These are phyloP conservation scores for Suillus luteus DNA, from an alignment of 768 basidiomycete species.

Conservation along the genomic window DNA sequence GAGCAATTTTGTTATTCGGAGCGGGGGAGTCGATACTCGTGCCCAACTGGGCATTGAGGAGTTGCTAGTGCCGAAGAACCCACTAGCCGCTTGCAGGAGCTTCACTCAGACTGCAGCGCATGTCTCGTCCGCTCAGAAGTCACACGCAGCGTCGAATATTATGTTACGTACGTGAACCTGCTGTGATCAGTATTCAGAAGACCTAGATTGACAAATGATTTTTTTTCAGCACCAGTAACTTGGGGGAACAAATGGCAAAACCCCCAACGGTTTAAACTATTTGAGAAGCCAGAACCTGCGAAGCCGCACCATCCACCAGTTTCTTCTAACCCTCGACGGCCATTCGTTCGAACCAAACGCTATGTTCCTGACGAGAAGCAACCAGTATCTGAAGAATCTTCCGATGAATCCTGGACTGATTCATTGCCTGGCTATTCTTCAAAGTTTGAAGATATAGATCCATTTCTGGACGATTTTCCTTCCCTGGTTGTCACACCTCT, in stretches of 20 bases:
- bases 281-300: background rate
- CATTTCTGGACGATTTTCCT: background rate
- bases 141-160: conserved; percentile 14
- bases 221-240: conserved; percentile 41
- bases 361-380: conserved; percentile 21
- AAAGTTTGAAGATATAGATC: background rate
- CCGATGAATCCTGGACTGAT: background rate
- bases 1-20: conserved; percentile 30
- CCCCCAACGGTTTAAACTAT: background rate
- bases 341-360: conserved; percentile 15
- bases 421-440: background rate
- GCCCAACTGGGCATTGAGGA: conserved; percentile 39
- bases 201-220: conserved; percentile 13
- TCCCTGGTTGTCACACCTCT: background rate
- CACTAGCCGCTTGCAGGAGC: background rate
- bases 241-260: conserved; percentile 25
- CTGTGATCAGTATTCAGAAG: conserved; percentile 1
- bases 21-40: conserved; percentile 32
- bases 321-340: conserved; percentile 12
- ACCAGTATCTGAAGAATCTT: background rate
- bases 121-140: conserved; percentile 10
- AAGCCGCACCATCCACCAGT: background rate
- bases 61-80: conserved; percentile 23
- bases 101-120: background rate
- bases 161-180: conserved; percentile 41